Base-by-base conservation (phyloP, 495 filamentous ascomycete species). In the Physcia stellaris region DNA sequence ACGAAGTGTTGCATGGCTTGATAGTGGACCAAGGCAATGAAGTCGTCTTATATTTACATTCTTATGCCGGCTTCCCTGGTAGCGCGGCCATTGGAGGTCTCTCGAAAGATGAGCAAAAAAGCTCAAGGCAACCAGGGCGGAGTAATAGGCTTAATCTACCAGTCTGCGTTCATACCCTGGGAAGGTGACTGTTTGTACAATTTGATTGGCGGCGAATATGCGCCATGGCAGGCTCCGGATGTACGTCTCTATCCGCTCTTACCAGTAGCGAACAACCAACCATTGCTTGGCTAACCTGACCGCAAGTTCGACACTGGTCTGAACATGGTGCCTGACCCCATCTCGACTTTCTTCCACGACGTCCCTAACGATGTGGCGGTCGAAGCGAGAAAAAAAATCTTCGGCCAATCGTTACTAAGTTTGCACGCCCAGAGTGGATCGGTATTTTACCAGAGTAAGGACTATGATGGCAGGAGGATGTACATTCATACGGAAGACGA, bases 41-140 rank as follows among this genome's bases (percentile, higher is more conserved):
- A 16, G 43, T 64, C 4, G 23, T 63, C 4, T 28, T 64, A 0
- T 54, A 59, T 7, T 35, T 61, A 6, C 61, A 67, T 42, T 62
- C 58, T 0, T 58, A 55, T n/a, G 63, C 52, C 18, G 61, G 60
- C 1, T 53, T 62, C 24, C 22, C 55, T 15, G 60, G 54, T 10
- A 52, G 49, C 19, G 51, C 49, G 10, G 63, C 60, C 9, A 53
- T 54, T 23, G 16, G 47, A 26, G 59, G 59, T 4, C 36, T 62
- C 1, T 36, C 22, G 31, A 53, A 45, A 18, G 39, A 46, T 4
- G 40, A 50, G 34, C 53, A 55, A 15, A 18, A 24, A 11, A n/a
- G 35, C 32, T n/a, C 34, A 52, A 16, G 53, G 50, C 26, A 40
- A 53, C 36, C 15, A 37, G n/a, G 45, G 47, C 17, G 54, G 56